phyloP scores from a whole-genome alignment of 2,329 filamentous ascomycete species.

The Gnomoniopsis sp. region DNA sequence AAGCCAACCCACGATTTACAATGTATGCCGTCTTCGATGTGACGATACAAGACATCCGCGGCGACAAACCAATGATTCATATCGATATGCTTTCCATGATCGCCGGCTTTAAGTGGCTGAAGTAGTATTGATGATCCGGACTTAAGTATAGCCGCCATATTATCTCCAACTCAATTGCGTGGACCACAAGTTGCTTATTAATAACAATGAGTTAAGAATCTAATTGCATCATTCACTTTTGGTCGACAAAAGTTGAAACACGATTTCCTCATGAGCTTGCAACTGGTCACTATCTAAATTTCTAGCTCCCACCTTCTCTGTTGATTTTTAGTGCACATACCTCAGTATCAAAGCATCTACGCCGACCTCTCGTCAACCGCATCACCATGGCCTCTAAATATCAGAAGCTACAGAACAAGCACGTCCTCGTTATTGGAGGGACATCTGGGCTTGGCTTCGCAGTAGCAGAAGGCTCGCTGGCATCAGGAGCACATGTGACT shows the following conservation, averaged over 20 bases:
- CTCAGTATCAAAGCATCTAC: background rate
- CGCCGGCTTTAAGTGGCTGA: too few relatives aligned
- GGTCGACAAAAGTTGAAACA: too few relatives aligned
- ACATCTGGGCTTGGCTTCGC: constrained; percentile 60
- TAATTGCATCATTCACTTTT: background rate
- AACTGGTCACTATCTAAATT: background rate
- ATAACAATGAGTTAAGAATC: background rate
- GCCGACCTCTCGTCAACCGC: background rate
- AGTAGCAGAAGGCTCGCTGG: constrained; percentile 55
- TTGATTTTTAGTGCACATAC: background rate
- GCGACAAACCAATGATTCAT: too few relatives aligned
- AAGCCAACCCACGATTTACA: too few relatives aligned
- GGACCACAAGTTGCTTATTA: background rate
- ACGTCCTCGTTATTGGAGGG: constrained; percentile 60
- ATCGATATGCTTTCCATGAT: too few relatives aligned
- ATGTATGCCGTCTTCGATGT: too few relatives aligned
- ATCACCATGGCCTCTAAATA: constrained; percentile 27
- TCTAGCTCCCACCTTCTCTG: background rate
- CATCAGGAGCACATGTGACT: constrained; percentile 52
- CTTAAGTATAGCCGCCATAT: too few relatives aligned
- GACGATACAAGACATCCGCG: too few relatives aligned
- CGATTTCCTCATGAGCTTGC: too few relatives aligned
- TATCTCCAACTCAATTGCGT: background rate
- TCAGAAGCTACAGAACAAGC: constrained; percentile 31
- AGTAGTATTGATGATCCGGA: too few relatives aligned